phyloP scores from a whole-genome alignment of 345 rosid species.

The Kernera saxatilis region DNA sequence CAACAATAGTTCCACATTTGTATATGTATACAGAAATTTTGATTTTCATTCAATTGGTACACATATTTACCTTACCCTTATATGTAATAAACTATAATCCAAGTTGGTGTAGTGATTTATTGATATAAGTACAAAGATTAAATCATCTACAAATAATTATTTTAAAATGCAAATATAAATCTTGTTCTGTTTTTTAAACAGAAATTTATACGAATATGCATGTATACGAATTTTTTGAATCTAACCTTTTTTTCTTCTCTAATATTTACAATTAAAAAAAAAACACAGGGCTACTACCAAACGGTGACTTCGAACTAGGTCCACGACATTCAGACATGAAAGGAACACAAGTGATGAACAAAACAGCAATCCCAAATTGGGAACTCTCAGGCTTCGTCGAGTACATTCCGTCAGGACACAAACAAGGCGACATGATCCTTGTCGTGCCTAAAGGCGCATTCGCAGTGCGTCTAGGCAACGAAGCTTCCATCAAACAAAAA shows the following conservation, averaged over 20 bases:
- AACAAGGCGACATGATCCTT: conserved; percentile 89
- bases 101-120: background rate
- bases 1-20: background rate
- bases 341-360: conserved; percentile 54
- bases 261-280: background rate
- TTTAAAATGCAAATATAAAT: too few relatives aligned
- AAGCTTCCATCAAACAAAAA: conserved; percentile 74
- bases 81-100: background rate
- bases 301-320: conserved; percentile 68
- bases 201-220: background rate
- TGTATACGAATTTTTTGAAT: background rate
- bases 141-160: too few relatives aligned
- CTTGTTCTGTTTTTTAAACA: background rate
- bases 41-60: background rate
- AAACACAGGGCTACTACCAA: conserved; percentile 60
- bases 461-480: conserved; percentile 83
- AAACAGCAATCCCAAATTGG: conserved; percentile 61
- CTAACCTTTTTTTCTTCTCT: background rate
- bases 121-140: background rate
- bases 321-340: conserved; percentile 55
- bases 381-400: conserved; percentile 71
- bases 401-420: conserved; percentile 80
- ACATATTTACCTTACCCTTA: background rate
- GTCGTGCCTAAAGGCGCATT: conserved; percentile 79
- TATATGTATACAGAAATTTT: background rate